Evolutionary conservation across 345 rosid species (phyloP).

Genomic region (Melastoma malabathricum): DNA sequence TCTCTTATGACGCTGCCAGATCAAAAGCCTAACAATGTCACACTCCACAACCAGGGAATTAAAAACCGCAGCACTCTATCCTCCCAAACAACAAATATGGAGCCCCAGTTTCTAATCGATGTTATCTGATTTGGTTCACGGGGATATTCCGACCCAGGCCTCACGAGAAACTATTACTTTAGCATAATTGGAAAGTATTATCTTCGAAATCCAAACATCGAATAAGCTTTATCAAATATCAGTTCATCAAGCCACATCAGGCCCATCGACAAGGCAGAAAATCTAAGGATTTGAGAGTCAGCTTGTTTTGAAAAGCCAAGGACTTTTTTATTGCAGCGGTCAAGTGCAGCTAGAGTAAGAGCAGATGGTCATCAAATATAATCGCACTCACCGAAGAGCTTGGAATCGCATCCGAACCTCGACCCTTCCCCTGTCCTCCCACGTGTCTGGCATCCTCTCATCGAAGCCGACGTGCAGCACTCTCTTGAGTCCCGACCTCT

Average conservation of each 20-base stretch:
- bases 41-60: constrained; percentile 6
- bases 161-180: too few species aligned
- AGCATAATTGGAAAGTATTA: too few species aligned
- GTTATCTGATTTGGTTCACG: too few species aligned
- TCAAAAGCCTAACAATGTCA: constrained; percentile 12
- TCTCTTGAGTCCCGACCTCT: constrained; percentile 44
- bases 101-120: too few species aligned
- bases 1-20: constrained; percentile 53
- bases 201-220: too few species aligned
- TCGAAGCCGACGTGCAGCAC: constrained; percentile 50
- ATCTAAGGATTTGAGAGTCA: too few species aligned
- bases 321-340: too few species aligned
- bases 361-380: neutral
- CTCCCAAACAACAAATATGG: neutral
- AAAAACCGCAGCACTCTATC: neutral
- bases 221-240: too few species aligned
- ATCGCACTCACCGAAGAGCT: constrained; percentile 44
- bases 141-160: too few species aligned
- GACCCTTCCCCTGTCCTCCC: constrained; percentile 57
- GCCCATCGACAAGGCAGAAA: too few species aligned
- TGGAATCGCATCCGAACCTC: constrained; percentile 80
- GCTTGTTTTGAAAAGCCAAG: too few species aligned
- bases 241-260: too few species aligned
- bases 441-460: constrained; percentile 59
- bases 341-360: neutral